Evolutionary conservation across 805 yeast genomes (phyloP).

Genomic region (Saccharomycopsis synnaedendra): DNA sequence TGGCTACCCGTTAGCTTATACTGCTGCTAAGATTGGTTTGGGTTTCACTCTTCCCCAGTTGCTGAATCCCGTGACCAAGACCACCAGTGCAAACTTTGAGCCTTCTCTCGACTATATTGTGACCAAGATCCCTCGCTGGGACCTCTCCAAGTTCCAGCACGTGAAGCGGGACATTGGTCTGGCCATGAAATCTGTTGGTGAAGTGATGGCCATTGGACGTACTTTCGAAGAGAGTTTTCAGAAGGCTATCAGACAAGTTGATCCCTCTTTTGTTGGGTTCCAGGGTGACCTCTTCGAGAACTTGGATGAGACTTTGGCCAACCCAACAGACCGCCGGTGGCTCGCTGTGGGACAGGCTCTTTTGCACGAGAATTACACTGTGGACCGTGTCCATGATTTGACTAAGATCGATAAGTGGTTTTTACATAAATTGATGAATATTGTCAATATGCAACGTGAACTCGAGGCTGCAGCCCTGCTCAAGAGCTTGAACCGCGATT

Average conservation of each 20-base stretch:
- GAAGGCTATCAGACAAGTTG: conserved; percentile 94
- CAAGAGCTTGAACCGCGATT: conserved; percentile 50
- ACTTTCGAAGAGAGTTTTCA: conserved; percentile 96
- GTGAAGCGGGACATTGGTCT: conserved; percentile 91
- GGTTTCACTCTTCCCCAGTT: conserved; percentile 92
- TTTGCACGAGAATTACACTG: conserved; percentile 81
- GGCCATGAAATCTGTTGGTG: conserved; percentile 98
- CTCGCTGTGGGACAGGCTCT: conserved; percentile 97
- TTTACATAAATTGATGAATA: conserved; percentile 82
- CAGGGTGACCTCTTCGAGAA: conserved; percentile 73
- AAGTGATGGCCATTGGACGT: conserved; percentile 98
- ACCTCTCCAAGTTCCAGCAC: conserved; percentile 86
- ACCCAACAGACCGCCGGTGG: conserved; percentile 96
- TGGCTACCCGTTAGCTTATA: conserved; percentile 96
- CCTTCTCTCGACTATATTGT: conserved; percentile 96
- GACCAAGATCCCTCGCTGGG: conserved; percentile 98
- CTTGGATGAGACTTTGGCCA: conserved; percentile 63
- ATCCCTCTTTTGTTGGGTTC: conserved; percentile 83
- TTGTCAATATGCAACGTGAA: conserved; percentile 80
- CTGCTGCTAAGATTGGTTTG: conserved; percentile 94
- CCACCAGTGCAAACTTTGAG: conserved; percentile 93
- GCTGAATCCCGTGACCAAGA: conserved; percentile 92
- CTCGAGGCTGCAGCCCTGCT: conserved; percentile 55
- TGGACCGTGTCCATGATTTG: conserved; percentile 84
- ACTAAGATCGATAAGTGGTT: conserved; percentile 96